Evolutionary conservation across 352 stramenopile genomes (phyloP).

Genomic region (Pseudoperonospora humuli): DNA sequence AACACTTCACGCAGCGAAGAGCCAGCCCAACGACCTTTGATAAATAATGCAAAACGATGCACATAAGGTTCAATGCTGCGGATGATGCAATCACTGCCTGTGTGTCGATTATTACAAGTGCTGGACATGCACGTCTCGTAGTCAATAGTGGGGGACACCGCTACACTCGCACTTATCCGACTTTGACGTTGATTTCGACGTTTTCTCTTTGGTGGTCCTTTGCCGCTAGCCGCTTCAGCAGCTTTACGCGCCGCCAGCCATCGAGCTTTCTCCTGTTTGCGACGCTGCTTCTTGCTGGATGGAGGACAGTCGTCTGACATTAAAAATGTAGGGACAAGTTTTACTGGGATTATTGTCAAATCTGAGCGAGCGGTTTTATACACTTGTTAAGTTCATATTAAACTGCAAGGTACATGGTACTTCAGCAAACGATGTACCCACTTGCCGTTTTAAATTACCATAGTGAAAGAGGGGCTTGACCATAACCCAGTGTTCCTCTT

Average conservation of each 20-base stretch:
- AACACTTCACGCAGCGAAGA: constrained; percentile 83
- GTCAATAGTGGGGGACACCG: constrained; percentile 12
- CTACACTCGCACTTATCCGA: constrained; percentile 3
- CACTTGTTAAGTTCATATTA: no score
- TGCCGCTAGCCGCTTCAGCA: constrained; percentile 7
- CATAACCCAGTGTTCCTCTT: no score
- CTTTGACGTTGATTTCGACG: constrained; percentile 33
- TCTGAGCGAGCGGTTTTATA: no score
- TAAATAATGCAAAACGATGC: constrained; percentile 86
- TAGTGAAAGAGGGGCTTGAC: no score
- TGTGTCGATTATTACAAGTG: constrained; percentile 23
- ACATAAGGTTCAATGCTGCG: constrained; percentile 80
- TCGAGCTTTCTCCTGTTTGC: constrained; percentile 34
- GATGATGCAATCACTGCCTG: constrained; percentile 23
- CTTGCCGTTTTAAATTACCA: no score
- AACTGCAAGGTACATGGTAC: no score
- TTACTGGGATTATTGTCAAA: no score
- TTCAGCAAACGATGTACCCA: no score
- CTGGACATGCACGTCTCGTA: constrained; percentile 21
- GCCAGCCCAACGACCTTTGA: constrained; percentile 87
- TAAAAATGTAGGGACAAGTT: background rate
- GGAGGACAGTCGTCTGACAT: constrained; percentile 10
- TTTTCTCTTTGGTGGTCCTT: constrained; percentile 23
- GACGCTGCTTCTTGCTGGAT: constrained; percentile 43
- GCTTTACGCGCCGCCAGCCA: constrained; percentile 35